Evolutionary conservation across 176 grass and related monocot genomes (phyloP).

Genomic region (Hsuehochloa calcarea): DNA sequence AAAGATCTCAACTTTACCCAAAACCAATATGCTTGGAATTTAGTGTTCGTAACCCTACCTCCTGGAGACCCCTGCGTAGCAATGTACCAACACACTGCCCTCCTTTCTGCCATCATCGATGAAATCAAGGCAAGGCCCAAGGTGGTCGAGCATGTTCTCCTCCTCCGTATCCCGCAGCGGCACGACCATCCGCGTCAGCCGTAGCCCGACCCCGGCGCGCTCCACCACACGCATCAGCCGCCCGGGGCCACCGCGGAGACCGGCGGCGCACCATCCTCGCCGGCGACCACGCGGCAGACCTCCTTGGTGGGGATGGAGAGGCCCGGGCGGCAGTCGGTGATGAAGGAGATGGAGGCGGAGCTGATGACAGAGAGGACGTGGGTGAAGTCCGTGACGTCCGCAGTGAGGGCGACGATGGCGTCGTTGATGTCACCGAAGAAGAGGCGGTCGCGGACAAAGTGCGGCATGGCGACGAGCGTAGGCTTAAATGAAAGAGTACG

Average conservation of each 20-base stretch:
- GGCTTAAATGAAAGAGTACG: neutral
- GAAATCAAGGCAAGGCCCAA: slow-evolving; percentile 71
- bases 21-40: neutral
- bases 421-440: slow-evolving; percentile 72
- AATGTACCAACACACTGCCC: slow-evolving; percentile 74
- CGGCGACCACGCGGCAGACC: slow-evolving; percentile 45
- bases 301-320: slow-evolving; percentile 49
- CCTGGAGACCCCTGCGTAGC: slow-evolving; percentile 82
- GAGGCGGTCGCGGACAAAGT: slow-evolving; percentile 64
- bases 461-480: slow-evolving; percentile 39
- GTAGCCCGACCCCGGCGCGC: slow-evolving; percentile 58
- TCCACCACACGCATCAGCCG: slow-evolving; percentile 59
- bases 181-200: slow-evolving; percentile 77
- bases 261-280: slow-evolving; percentile 42
- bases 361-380: slow-evolving; percentile 59
- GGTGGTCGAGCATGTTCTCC: slow-evolving; percentile 78
- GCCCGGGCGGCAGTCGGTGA: slow-evolving; percentile 53
- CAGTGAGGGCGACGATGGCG: slow-evolving; percentile 49
- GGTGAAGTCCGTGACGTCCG: slow-evolving; percentile 11
- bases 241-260: slow-evolving; percentile 28
- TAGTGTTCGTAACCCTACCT: slow-evolving; percentile 41
- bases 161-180: slow-evolving; percentile 79
- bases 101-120: slow-evolving; percentile 62
- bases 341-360: slow-evolving; percentile 71
- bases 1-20: neutral